These are phyloP conservation scores for Diplodia sapinea DNA, from an alignment of 2,329 filamentous ascomycete species.

Conservation along the genomic window DNA sequence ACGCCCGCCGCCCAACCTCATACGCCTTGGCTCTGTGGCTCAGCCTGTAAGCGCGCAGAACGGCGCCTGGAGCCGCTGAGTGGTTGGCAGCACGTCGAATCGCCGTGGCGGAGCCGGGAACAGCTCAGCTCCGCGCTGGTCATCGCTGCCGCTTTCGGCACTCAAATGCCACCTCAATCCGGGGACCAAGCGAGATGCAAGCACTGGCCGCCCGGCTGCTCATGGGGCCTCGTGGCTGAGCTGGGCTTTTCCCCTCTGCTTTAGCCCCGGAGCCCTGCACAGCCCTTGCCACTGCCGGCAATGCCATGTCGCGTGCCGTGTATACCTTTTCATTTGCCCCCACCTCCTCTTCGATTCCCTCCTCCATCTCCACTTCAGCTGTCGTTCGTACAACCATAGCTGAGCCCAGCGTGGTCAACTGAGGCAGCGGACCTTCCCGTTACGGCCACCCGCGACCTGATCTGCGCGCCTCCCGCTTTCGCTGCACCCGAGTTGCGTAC, in stretches of 20 bases:
- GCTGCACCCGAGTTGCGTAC: not conserved
- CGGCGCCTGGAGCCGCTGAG: not conserved
- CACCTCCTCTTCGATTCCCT: not conserved
- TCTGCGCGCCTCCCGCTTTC: not conserved
- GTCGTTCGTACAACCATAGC: not conserved
- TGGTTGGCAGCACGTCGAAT: slow-evolving; percentile 1
- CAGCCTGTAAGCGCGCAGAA: not conserved
- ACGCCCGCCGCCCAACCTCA: not conserved
- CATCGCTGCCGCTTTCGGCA: slow-evolving; percentile 7
- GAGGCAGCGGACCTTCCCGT: slow-evolving; percentile 6
- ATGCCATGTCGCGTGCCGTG: not conserved
- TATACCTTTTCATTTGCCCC: slow-evolving; percentile 1
- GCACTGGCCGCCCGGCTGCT: slow-evolving; percentile 7
- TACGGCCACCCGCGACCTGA: not conserved
- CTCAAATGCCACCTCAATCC: slow-evolving; percentile 1
- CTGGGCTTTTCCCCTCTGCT: not conserved
- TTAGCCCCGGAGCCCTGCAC: slow-evolving; percentile 12
- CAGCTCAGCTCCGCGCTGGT: slow-evolving; percentile 2
- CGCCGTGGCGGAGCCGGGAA: slow-evolving; percentile 1
- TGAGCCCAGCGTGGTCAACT: not conserved
- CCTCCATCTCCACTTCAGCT: not conserved
- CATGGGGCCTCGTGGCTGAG: slow-evolving; percentile 11
- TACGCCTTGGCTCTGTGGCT: not conserved
- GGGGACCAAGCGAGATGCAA: not conserved
- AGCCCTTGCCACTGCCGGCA: not conserved